These are phyloP conservation scores for Henckelia pumila DNA, from an alignment of 257 asterid species.

Conservation along the genomic window DNA sequence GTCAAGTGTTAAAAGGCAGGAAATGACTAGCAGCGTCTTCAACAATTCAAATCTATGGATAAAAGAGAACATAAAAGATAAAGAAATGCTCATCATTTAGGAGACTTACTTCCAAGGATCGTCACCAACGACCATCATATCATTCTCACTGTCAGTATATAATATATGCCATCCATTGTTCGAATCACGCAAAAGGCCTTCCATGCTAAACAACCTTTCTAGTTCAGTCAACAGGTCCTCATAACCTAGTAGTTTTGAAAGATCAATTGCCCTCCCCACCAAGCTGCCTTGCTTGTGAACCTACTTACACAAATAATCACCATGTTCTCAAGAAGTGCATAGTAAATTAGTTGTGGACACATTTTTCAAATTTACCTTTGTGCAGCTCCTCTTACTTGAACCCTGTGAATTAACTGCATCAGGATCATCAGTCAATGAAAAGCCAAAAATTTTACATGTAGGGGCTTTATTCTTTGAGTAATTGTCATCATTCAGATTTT, in stretches of 20 bases:
- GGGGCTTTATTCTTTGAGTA: slow-evolving; percentile 44
- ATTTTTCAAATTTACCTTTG: slow-evolving; percentile 50
- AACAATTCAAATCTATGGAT: not conserved
- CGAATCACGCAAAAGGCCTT: slow-evolving; percentile 74
- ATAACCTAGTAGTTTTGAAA: slow-evolving; percentile 67
- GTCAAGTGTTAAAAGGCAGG: not conserved
- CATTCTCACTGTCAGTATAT: slow-evolving; percentile 92
- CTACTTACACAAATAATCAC: slow-evolving; percentile 37
- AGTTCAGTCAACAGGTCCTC: slow-evolving; percentile 66
- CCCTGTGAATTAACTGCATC: slow-evolving; percentile 48
- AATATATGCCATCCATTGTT: slow-evolving; percentile 84
- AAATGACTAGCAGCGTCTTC: not conserved
- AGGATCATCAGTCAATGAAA: slow-evolving; percentile 68
- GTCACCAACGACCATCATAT: slow-evolving; percentile 97
- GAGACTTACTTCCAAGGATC: slow-evolving; percentile 96
- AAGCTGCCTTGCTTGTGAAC: slow-evolving; percentile 96
- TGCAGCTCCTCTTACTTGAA: slow-evolving; percentile 76
- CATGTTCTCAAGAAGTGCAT: slow-evolving; percentile 9
- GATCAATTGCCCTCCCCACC: slow-evolving; percentile 94
- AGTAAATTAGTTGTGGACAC: slow-evolving; percentile 2
- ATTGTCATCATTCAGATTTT: slow-evolving; percentile 33
- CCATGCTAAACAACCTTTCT: slow-evolving; percentile 86
- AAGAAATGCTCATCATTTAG: not conserved
- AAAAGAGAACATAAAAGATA: not conserved
- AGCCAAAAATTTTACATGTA: slow-evolving; percentile 70